Evolutionary conservation across 768 basidiomycete species (phyloP).

Genomic region (Ephemerocybe angulata): DNA sequence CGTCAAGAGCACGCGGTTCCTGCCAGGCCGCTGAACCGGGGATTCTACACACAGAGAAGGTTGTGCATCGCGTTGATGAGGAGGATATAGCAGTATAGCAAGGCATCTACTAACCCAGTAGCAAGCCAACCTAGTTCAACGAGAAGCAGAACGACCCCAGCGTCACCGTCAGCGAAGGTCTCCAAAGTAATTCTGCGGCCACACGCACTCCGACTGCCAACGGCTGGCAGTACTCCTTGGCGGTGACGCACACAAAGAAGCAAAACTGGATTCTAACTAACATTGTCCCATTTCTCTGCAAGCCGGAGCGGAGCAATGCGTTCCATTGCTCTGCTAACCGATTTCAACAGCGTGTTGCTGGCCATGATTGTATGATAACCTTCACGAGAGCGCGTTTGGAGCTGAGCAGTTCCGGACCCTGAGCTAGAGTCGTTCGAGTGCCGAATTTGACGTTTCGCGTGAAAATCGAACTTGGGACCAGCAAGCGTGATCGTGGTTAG

Average conservation of each 20-base stretch:
- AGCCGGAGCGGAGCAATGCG: slow-evolving; percentile 81
- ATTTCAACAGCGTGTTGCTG: slow-evolving; percentile 37
- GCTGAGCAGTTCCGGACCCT: neutral
- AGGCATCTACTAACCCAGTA: slow-evolving; percentile 51
- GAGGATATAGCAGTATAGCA: slow-evolving; percentile 4
- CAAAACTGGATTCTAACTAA: slow-evolving; percentile 38
- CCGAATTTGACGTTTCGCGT: neutral
- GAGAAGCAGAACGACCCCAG: slow-evolving; percentile 3
- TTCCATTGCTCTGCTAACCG: slow-evolving; percentile 68
- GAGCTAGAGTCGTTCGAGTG: neutral
- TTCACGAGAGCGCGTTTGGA: neutral
- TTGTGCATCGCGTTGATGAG: neutral
- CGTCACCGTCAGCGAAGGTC: slow-evolving; percentile 5
- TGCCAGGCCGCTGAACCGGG: slow-evolving; percentile 43
- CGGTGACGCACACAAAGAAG: neutral
- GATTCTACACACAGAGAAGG: slow-evolving; percentile 40
- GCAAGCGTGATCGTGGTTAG: neutral
- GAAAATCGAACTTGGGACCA: neutral
- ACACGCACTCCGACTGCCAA: neutral
- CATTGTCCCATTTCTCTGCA: slow-evolving; percentile 94
- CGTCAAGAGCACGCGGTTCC: slow-evolving; percentile 57
- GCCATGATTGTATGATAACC: slow-evolving; percentile 24
- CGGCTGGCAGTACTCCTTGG: neutral
- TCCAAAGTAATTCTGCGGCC: neutral
- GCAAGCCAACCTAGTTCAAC: slow-evolving; percentile 58